Evolutionary conservation across 768 basidiomycete species (phyloP), one percentile per base, ranked within the genome.

Genomic region (Gloeostereum incarnatum): DNA sequence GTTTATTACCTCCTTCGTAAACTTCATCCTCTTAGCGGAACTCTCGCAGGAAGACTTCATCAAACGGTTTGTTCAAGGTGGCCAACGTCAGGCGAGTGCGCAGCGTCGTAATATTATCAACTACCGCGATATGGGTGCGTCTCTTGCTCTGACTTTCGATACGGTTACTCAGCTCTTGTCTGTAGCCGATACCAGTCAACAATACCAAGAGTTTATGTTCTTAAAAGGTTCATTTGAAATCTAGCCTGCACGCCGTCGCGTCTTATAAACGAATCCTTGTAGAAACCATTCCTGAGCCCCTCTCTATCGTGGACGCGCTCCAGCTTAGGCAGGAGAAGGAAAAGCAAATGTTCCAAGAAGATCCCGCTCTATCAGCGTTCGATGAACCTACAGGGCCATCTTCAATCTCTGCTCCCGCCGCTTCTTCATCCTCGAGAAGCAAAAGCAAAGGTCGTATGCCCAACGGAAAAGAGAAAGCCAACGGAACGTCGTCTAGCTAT

Each of bases 11-110:
- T 10, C 16, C 18, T 8, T 5, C 32, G 22, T n/a, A n/a, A 24
- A 8, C 14, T 38, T 9, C 39, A 34, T 38, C 38, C 31, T 38
- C 40, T 35, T 41, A 33, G 19, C 45, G 31, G 36, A 43, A 38
- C 27, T 37, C 35, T 38, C 32, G 24, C 51, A 92, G 89, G 88
- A 92, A 61, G 84, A 89, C 51, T 91, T 90, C 54, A 73, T 91
- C 39, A 84, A 85, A 56, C 71, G 78, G 35, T 66, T 90, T 51
- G 69, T 75, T 13, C 73, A 75, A 54, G 78, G 79, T 18, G 83
- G 80, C 9, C 75, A 82, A 42, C 68, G 69, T 35, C 73, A 80
- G 50, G 83, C 85, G 7, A 62, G 62, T 42, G 62, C 67, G 13
- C 73, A 78, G 35, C 66, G 69, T 41, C 69, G 84, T 42, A 71